phyloP scores from a whole-genome alignment of 371 early-diverging fungal genomes.

The Neoconidiobolus thromboides region DNA sequence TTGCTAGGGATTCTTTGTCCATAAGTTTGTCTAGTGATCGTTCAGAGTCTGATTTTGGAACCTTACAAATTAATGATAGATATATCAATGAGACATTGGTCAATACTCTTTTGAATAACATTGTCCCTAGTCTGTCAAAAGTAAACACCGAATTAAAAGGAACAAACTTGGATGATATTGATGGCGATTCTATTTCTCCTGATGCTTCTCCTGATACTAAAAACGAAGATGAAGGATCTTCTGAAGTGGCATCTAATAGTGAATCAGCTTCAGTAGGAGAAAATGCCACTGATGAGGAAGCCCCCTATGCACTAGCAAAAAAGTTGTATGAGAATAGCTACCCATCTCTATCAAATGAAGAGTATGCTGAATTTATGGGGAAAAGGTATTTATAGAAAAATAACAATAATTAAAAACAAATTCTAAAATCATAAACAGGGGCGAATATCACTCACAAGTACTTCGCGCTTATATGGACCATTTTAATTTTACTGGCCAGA shows the following conservation, averaged over 20 bases:
- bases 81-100: neutral
- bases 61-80: neutral
- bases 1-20: neutral
- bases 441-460: conserved; percentile 26
- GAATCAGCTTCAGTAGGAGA: neutral
- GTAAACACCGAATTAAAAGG: neutral
- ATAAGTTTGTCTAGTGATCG: neutral
- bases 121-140: neutral
- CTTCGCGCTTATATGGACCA: conserved; percentile 46
- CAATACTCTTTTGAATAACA: neutral
- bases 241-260: neutral
- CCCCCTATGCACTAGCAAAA: neutral
- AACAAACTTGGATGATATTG: neutral
- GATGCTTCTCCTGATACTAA: neutral
- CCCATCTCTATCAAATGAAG: neutral
- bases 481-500: conserved; percentile 45
- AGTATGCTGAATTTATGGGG: neutral
- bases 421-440: conserved; percentile 8
- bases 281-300: too few relatives aligned
- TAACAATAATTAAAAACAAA: neutral
- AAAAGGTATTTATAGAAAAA: neutral
- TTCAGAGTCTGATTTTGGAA: neutral
- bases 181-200: neutral
- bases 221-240: neutral
- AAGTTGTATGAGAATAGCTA: neutral